phyloP scores from a whole-genome alignment of 192 early-diverging fungal genomes.

The Coemansia sp. region DNA sequence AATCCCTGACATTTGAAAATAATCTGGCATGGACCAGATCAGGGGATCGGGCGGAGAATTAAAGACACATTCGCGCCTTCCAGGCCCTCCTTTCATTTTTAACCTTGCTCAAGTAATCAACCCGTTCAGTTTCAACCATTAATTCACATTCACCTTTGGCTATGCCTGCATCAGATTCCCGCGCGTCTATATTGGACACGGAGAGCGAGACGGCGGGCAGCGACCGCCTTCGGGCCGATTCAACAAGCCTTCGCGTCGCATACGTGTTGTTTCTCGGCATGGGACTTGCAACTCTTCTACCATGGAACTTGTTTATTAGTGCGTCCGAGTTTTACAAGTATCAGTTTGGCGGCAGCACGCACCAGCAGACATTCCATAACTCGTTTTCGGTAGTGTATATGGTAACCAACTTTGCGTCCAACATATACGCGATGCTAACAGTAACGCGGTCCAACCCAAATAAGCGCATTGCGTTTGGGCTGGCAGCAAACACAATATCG shows the following conservation, averaged over 20 bases:
- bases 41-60: no score
- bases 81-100: no score
- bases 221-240: slow-evolving; percentile 1
- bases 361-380: slow-evolving; percentile 70
- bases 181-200: not conserved
- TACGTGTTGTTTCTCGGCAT: slow-evolving; percentile 71
- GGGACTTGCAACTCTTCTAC: slow-evolving; percentile 73
- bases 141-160: not conserved
- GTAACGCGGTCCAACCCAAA: slow-evolving; percentile 44
- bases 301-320: slow-evolving; percentile 84
- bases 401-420: slow-evolving; percentile 59
- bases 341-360: slow-evolving; percentile 61
- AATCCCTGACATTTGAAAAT: no score
- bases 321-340: slow-evolving; percentile 71
- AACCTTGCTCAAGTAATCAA: no score
- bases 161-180: not conserved
- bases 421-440: slow-evolving; percentile 54
- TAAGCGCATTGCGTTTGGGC: slow-evolving; percentile 47
- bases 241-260: slow-evolving; percentile 23
- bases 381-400: slow-evolving; percentile 72
- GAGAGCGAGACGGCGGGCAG: slow-evolving; percentile 8
- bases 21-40: no score
- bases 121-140: no score
- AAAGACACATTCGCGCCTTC: no score
- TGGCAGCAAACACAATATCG: slow-evolving; percentile 55